Percentiles rank a stretch among this genome's conserved stretches.
phyloP scores from a whole-genome alignment of 2,329 filamentous ascomycete species.

The Aspergillus hiratsukae region DNA sequence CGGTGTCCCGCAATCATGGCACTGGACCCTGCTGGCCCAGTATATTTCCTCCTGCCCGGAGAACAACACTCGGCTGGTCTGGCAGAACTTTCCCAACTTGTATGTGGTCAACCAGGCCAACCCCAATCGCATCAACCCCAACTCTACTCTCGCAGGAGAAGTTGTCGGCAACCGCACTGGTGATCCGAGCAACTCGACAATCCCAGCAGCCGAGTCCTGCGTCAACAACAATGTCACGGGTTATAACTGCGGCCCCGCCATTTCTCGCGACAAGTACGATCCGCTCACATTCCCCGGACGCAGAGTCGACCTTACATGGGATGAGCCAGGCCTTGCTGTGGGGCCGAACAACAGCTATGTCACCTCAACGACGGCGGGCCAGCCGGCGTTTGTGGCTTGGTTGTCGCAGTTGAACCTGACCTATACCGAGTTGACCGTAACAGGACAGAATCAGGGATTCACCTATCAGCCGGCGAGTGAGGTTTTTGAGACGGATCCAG shows the following conservation, averaged over 20 bases:
- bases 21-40: background rate
- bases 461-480: constrained; percentile 3
- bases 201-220: background rate
- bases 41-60: background rate
- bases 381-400: constrained; percentile 8
- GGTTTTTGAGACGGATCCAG: background rate
- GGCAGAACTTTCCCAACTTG: background rate
- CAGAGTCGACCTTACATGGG: constrained; percentile 4
- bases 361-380: constrained; percentile 5
- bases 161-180: constrained; percentile 2
- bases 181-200: constrained; percentile 1
- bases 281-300: constrained; percentile 6
- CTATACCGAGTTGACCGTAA: constrained; percentile 7
- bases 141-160: constrained; percentile 3
- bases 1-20: background rate
- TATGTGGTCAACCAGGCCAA: background rate
- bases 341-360: constrained; percentile 9
- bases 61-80: background rate
- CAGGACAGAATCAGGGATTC: constrained; percentile 2
- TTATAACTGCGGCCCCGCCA: background rate
- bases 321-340: background rate
- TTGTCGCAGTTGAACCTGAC: constrained; percentile 9
- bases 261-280: constrained; percentile 2
- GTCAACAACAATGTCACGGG: background rate
- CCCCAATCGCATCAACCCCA: constrained; percentile 2